Evolutionary conservation across 2,329 filamentous ascomycete genomes (phyloP).

Genomic region (Calycina herbarum): DNA sequence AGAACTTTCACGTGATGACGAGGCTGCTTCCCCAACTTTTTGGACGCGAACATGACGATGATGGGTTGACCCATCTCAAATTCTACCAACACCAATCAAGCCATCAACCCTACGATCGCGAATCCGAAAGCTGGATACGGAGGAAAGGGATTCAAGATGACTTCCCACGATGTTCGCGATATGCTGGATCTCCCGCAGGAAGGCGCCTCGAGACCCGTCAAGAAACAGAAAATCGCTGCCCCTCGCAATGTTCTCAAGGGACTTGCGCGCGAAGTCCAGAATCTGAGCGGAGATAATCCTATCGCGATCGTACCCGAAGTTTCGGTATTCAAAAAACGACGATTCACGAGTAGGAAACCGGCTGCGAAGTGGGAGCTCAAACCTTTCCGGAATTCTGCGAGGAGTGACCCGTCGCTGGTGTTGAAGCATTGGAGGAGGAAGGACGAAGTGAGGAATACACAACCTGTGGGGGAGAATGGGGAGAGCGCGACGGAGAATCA

Average conservation of each 20-base stretch:
- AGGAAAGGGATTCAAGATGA: conserved; percentile 51
- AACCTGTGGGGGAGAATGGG: conserved; percentile 39
- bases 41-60: conserved; percentile 3
- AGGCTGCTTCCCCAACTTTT: neutral
- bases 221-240: conserved; percentile 71
- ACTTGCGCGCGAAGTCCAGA: conserved; percentile 65
- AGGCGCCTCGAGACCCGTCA: conserved; percentile 60
- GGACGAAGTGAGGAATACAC: conserved; percentile 40
- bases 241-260: conserved; percentile 62
- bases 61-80: neutral
- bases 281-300: conserved; percentile 64
- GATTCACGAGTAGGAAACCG: conserved; percentile 55
- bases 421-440: conserved; percentile 81
- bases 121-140: neutral
- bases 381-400: conserved; percentile 76
- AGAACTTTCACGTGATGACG: conserved; percentile 9
- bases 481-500: conserved; percentile 41
- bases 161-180: conserved; percentile 80
- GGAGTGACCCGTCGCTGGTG: conserved; percentile 64
- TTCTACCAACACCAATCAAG: neutral
- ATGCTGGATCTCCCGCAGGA: conserved; percentile 76
- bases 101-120: neutral
- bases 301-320: conserved; percentile 65
- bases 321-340: conserved; percentile 59
- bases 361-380: conserved; percentile 65